Conservation (phyloP, 225 moss, liverwort and hornwort genomes). For the Pseudoscleropodium purum region DNA sequence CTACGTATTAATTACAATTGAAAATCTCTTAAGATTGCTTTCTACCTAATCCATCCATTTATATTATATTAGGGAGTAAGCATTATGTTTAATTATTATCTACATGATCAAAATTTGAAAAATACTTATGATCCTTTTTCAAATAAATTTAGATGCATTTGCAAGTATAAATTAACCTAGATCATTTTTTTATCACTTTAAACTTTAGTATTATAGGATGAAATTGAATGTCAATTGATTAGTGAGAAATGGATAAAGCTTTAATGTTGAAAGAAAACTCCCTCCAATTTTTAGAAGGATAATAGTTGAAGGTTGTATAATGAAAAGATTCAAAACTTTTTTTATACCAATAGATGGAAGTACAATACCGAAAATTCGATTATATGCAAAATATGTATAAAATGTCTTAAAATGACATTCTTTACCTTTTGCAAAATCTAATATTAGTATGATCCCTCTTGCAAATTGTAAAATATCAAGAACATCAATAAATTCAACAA, state of each 20-base stretch:
- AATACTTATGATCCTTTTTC: background rate
- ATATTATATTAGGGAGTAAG: background rate
- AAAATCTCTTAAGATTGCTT: background rate
- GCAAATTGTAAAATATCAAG: background rate
- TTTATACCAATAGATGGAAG: background rate
- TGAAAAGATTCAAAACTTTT: background rate
- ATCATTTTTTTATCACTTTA: background rate
- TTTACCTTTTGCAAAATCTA: background rate
- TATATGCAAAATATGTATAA: background rate
- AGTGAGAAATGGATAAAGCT: too few relatives aligned
- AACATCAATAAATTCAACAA: background rate
- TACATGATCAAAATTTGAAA: background rate
- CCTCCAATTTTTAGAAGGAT: background rate
- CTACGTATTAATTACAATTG: too few relatives aligned
- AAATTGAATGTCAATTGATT: background rate
- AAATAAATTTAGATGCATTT: background rate
- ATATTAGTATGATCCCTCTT: background rate
- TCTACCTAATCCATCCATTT: background rate
- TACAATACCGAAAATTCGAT: background rate
- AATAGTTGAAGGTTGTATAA: background rate
- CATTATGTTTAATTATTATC: background rate
- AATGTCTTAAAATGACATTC: background rate
- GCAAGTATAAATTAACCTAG: accelerated
- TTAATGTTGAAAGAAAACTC: too few relatives aligned
- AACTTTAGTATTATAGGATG: background rate